Base-by-base conservation (phyloP, 2,329 filamentous ascomycete genomes). In the Ascomycota sp. region DNA sequence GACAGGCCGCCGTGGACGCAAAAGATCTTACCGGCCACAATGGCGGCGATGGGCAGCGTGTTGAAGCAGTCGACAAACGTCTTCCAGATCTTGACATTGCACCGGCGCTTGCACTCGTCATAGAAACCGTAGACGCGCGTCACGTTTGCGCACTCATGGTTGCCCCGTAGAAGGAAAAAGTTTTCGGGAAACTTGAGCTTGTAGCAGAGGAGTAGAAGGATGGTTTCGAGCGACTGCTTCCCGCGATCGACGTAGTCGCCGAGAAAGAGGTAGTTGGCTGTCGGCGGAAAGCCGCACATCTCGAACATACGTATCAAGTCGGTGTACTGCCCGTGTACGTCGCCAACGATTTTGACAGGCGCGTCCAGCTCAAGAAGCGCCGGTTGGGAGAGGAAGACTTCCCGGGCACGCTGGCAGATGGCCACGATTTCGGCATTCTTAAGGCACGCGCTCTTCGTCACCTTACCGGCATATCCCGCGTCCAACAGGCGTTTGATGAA, bases 71-170 rank as follows among this genome's bases (percentile, higher is more conserved):
- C 86, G 30, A 93, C 75, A 47, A 95, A 95, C 0, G 82, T 91
- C 61, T 95, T 95, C 86, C 86, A 95, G 32, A 92, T 73, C 59
- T 94, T 94, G 50, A 94, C 81, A 48, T 93, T 94, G 60, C 80
- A 93, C 36, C 86, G 69, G 39, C 86, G 69, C 59, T 95, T 95
- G 65, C 86, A 95, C 51, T 95, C 86, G 45, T 95, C 86, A 57
- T 95, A 95, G 54, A 95, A 95, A 3, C 86, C 86, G 52, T 94
- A 94, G 23, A 95, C 82, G 35, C 86, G 70, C 10, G 83, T 95
- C 31, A 95, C 83, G 40, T 92, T 93, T 43, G 86, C 86, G 53
- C 86, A 94, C 52, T 95, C 86, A 53, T 95, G 86, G 47, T 95
- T 95, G 32, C 86, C 86, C 33, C 86, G 75, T 15, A 95, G 62